Conservation (phyloP, 1,139 yeast species). For the Candida sp. region DNA sequence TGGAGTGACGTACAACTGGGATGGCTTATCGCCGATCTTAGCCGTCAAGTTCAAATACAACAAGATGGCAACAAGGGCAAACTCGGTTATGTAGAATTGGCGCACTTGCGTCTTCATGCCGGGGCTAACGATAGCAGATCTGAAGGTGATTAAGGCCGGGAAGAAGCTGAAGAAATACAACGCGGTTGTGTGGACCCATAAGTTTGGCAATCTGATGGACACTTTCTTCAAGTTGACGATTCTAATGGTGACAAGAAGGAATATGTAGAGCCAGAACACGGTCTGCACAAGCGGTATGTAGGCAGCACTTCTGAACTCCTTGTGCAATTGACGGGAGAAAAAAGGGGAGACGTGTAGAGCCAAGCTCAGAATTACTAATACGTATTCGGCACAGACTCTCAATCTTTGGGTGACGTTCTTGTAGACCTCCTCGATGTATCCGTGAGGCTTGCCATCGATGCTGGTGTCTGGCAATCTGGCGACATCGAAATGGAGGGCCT, state of each 20-base stretch:
- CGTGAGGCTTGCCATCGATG: conserved; percentile 63
- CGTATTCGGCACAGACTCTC: conserved; percentile 53
- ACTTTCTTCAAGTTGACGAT: conserved; percentile 43
- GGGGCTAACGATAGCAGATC: conserved; percentile 62
- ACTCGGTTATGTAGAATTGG: conserved; percentile 52
- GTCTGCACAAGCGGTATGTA: conserved; percentile 41
- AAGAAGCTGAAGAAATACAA: conserved; percentile 59
- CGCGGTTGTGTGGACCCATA: conserved; percentile 73
- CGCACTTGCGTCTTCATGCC: conserved; percentile 18
- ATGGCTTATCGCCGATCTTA: conserved; percentile 65
- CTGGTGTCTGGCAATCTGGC: conserved; percentile 43
- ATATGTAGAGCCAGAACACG: conserved; percentile 63
- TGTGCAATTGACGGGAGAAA: conserved; percentile 32
- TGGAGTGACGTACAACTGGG: conserved; percentile 51
- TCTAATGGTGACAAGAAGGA: conserved; percentile 55
- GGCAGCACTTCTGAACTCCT: conserved; percentile 39
- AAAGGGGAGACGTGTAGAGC: conserved; percentile 41
- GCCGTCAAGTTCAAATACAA: conserved; percentile 64
- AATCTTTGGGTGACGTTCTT: conserved; percentile 55
- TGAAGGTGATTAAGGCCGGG: conserved; percentile 57
- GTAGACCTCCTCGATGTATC: conserved; percentile 42
- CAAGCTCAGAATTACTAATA: conserved; percentile 50
- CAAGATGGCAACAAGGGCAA: conserved; percentile 45
- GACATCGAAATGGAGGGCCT: conserved; percentile 57
- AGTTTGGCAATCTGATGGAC: conserved; percentile 55